Percentiles rank a stretch among this genome's conserved stretches.
These are phyloP conservation scores for Amanita phalloides DNA, from an alignment of 768 basidiomycete genomes.

Conservation along the genomic window DNA sequence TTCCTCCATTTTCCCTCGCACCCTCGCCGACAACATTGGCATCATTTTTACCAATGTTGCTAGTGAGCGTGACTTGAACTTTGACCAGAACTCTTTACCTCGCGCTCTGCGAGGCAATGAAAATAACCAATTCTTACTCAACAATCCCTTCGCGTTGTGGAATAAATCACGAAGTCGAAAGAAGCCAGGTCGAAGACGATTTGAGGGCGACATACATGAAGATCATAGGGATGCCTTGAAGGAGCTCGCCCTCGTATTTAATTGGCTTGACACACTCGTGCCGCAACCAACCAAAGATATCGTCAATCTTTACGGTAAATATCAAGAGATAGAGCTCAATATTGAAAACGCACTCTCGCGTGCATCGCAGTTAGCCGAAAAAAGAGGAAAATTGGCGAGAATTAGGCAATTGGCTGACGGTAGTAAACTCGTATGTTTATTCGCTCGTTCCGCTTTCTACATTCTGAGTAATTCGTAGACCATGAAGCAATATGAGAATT, in stretches of 20 bases:
- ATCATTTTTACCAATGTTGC: conserved; percentile 16
- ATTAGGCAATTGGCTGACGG: background rate
- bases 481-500: background rate
- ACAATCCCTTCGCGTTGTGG: conserved; percentile 9
- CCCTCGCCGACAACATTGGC: conserved; percentile 15
- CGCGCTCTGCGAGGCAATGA: background rate
- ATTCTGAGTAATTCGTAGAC: background rate
- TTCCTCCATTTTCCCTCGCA: conserved; percentile 14
- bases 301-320: conserved; percentile 4
- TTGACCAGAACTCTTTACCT: conserved; percentile 10
- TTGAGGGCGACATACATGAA: background rate
- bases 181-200: background rate
- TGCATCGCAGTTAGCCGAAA: conserved; percentile 5
- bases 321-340: conserved; percentile 1
- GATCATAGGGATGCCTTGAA: conserved; percentile 7
- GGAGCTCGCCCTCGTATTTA: conserved; percentile 6
- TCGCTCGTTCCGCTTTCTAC: background rate
- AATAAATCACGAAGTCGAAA: background rate
- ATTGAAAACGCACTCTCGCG: conserved; percentile 5
- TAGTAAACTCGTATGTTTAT: background rate
- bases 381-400: background rate
- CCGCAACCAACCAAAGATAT: conserved; percentile 10
- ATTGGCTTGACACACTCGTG: conserved; percentile 8
- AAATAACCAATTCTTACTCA: conserved; percentile 1
- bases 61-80: conserved; percentile 11